phyloP scores from a whole-genome alignment of 768 basidiomycete genomes.

The Lactarius sanguifluus region DNA sequence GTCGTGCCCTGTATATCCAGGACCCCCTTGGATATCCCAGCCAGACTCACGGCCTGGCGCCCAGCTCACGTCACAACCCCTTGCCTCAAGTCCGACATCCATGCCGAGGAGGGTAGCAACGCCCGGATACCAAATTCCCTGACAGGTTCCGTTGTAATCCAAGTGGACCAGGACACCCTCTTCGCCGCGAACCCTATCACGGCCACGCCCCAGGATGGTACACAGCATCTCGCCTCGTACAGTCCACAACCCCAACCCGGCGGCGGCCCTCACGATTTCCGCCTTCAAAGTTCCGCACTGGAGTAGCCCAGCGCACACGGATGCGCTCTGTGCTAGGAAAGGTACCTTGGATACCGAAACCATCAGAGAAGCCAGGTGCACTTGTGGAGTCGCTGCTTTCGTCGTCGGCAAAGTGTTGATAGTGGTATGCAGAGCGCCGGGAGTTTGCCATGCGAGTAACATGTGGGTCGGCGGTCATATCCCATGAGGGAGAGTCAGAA shows the following conservation, averaged over 20 bases:
- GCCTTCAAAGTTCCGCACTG: slow-evolving; percentile 47
- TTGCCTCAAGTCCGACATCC: slow-evolving; percentile 69
- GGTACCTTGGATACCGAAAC: slow-evolving; percentile 69
- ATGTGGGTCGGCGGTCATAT: slow-evolving; percentile 72
- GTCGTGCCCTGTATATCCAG: slow-evolving; percentile 73
- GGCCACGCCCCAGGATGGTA: slow-evolving; percentile 50
- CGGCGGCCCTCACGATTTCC: slow-evolving; percentile 54
- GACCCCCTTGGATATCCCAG: slow-evolving; percentile 64
- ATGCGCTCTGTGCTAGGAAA: slow-evolving; percentile 77
- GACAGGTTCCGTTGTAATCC: slow-evolving; percentile 71
- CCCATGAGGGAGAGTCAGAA: slow-evolving; percentile 62
- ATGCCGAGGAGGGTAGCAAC: slow-evolving; percentile 79
- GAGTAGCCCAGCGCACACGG: slow-evolving; percentile 69
- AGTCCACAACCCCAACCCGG: slow-evolving; percentile 67
- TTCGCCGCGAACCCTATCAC: slow-evolving; percentile 39
- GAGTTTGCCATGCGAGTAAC: slow-evolving; percentile 56
- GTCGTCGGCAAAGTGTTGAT: slow-evolving; percentile 75
- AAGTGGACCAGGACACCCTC: slow-evolving; percentile 61
- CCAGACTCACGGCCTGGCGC: slow-evolving; percentile 46
- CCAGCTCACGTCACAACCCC: slow-evolving; percentile 71
- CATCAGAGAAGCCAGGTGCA: slow-evolving; percentile 54
- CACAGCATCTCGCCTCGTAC: slow-evolving; percentile 69
- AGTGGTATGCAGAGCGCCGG: slow-evolving; percentile 55
- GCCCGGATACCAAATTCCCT: slow-evolving; percentile 78
- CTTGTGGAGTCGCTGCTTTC: slow-evolving; percentile 74